These are phyloP conservation scores for Zygnema circumcarinatum DNA, from an alignment of 139 green algal species.

Conservation along the genomic window DNA sequence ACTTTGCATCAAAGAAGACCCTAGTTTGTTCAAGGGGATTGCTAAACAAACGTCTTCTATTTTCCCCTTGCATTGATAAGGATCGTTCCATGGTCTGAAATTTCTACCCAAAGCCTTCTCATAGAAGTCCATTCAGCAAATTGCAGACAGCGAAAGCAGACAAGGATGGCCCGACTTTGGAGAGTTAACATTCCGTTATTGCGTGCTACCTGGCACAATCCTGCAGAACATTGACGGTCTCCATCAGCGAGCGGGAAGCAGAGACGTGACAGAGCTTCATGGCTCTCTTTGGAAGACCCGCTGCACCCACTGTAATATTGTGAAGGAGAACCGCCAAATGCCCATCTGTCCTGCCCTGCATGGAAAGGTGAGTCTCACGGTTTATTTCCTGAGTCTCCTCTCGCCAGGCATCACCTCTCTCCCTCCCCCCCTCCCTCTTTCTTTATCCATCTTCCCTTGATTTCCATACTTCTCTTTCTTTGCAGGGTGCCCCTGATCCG, in stretches of 20 bases:
- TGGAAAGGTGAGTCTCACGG: constrained; percentile 43
- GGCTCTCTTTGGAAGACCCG: constrained; percentile 69
- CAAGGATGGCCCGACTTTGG: not conserved
- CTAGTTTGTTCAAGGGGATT: not conserved
- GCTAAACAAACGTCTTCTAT: not conserved
- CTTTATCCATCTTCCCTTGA: not conserved
- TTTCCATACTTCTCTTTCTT: not conserved
- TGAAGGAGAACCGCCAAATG: constrained; percentile 63
- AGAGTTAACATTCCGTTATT: not conserved
- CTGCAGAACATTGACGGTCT: constrained; percentile 67
- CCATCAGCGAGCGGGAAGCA: constrained; percentile 58
- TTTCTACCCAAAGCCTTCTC: not conserved
- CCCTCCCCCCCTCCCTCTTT: not conserved
- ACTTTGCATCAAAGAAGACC: not conserved
- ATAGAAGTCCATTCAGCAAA: not conserved
- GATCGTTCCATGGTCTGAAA: not conserved
- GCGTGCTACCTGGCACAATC: not conserved
- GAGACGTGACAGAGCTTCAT: constrained; percentile 62
- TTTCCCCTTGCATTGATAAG: not conserved
- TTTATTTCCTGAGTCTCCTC: no score
- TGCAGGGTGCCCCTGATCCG: constrained; percentile 5
- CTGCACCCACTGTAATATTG: constrained; percentile 28
- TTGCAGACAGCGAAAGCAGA: not conserved
- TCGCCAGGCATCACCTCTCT: no score
- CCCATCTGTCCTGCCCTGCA: constrained; percentile 64